Evolutionary conservation across 345 rosid genomes (phyloP), one percentile per base, ranked within the genome.

Genomic region (Corymbia maculata): DNA sequence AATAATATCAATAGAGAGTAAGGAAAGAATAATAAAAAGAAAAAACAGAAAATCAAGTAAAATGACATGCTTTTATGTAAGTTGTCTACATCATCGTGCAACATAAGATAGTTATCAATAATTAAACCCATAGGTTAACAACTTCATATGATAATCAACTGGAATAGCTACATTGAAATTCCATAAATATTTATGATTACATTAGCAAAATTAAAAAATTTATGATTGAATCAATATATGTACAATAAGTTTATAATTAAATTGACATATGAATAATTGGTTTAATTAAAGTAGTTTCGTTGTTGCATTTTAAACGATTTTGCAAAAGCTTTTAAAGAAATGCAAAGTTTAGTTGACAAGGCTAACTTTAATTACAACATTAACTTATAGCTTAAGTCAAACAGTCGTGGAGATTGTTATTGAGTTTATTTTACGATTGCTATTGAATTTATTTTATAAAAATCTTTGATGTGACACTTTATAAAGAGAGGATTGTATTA

Each of bases 261-360:
- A 59, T 59, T 24, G 68, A 6, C 12, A 4, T 11, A 0, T 26
- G 0, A 59, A 26, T 7, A 5, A 59, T 26, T 4, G 11, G 32
- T 59, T 59, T 59, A 59, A 30, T 5, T 5, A 59, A 59, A 26
- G 14, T 59, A 59, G 30, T 11, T 59, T 59, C 30, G 4, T 26
- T 13, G 12, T 59, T 59, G 26, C 30, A 59, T 24, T 59, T 59
- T 12, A 59, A n/a, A 59, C 12, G 14, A 59, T 2, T 26, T 11
- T 59, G 32, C 26, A n/a, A 59, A 26, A 59, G 30, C 3, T 59
- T 12, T 7, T 59, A 59, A 59, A 26, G 30, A 59, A 26, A 30
- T 61, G 0, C 0, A 0, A 14, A 26, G 30, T 61, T 61, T 26
- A 61, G 32, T 28, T 3, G 26, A 26, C 32, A 61, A 3, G 6